Evolutionary conservation across 257 asterid species (phyloP), one percentile per base, ranked within the genome.

Genomic region (Salvia hispanica): DNA sequence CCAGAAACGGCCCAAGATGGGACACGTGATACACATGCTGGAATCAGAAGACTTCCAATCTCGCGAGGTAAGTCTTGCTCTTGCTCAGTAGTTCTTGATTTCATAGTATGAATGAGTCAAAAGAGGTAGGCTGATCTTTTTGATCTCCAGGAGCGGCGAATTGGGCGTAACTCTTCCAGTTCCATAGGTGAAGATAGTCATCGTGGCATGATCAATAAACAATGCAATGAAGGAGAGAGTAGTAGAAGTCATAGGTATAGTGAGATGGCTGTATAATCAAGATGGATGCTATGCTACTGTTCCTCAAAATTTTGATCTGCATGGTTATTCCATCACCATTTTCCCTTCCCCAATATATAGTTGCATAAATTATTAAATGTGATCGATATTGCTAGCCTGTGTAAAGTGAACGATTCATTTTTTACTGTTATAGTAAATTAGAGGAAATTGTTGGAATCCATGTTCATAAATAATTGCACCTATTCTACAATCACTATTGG

Each of bases 1-100:
- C 36, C 89, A 84, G 47, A 92, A 92, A 84, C 88, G 98, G 79
- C 97, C 98, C 60, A 92, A 92, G 72, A 88, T 89, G 97, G 95
- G 96, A 63, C 93, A 92, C 72, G 80, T 89, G 34, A 79, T 92
- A 73, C 97, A 89, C 86, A 89, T 90, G 97, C 90, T 92, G 6
- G 98, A 90, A 78, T 86, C 96, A 0, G 97, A 92, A 68, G 96
- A 90, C 79, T 69, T 88, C 74, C 76, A 81, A 56, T 74, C 86
- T 45, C 89, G 88, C 37, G 91, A 89, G 81, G 96, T 84, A 89
- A 63, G 50, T 37, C 39, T 31, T 18, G 11, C 67, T 57, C 59
- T 54, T 37, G 9, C 28, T 21, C 3, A 5, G 18, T 7, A 44
- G 31, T 43, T 43, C 50, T 40, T 62, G 59, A 16, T 58, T 43